phyloP scores from a whole-genome alignment of 2,329 filamentous ascomycete genomes.

The Ascochyta fabae region DNA sequence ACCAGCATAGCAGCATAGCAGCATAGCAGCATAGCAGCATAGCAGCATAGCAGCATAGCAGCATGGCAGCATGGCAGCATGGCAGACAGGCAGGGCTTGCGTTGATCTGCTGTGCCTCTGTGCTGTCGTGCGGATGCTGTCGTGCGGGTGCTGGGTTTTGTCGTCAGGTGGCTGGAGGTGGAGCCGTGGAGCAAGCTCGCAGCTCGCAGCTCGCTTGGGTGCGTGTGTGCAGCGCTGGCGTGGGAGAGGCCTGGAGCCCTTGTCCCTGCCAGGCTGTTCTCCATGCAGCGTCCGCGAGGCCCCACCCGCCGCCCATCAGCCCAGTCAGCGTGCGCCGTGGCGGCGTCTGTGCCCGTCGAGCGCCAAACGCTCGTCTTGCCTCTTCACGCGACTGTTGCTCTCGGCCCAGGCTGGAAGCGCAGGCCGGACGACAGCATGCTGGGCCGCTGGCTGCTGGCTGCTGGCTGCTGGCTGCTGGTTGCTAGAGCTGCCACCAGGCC shows the following conservation, averaged over 20 bases:
- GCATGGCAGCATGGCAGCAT: too few relatives aligned
- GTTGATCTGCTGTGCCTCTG: conserved; percentile 28
- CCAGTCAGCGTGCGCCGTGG: conserved; percentile 42
- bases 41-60: too few relatives aligned
- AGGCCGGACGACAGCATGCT: conserved; percentile 34
- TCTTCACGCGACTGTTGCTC: conserved; percentile 22
- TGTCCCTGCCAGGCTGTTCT: conserved; percentile 18
- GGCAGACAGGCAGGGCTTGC: conserved; percentile 16
- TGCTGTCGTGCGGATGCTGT: conserved; percentile 22
- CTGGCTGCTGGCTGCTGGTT: too few relatives aligned
- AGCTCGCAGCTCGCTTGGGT: too few relatives aligned
- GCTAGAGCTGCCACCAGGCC: conserved; percentile 30
- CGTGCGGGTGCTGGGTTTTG: conserved; percentile 16
- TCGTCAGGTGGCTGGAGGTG: conserved; percentile 39
- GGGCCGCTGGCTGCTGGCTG: neutral
- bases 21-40: neutral
- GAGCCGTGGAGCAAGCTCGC: conserved; percentile 25
- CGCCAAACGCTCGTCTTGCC: conserved; percentile 28
- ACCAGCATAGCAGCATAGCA: too few relatives aligned
- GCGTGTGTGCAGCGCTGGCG: conserved; percentile 41
- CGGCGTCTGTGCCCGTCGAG: conserved; percentile 36
- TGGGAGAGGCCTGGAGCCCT: conserved; percentile 16
- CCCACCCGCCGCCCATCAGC: conserved; percentile 29
- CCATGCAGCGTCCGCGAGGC: conserved; percentile 32
- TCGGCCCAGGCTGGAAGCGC: conserved; percentile 39